Base-by-base conservation (phyloP, 225 moss, liverwort and hornwort species). In the Pseudoscleropodium purum region DNA sequence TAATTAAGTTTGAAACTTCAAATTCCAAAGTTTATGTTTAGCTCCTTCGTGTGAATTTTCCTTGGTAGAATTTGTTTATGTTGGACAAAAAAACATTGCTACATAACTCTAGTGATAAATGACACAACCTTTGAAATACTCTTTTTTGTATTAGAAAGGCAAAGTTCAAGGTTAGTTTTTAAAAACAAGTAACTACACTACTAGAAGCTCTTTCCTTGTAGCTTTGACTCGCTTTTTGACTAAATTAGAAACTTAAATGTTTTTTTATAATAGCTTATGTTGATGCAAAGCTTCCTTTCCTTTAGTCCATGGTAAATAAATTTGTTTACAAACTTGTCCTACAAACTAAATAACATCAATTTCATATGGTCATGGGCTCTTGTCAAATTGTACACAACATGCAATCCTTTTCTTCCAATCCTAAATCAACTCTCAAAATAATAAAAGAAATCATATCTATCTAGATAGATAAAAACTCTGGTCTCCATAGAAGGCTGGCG, bases 221-320 rank as follows among this genome's bases (percentile, higher is more conserved):
- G 18, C 7, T 19, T 6, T 33, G 2, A 20, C 12, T 49, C 0
- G 0, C 1, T 49, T 33, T 30, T 49, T 51, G 20, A 20, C 5
- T 76, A 33, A 51, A 76, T 34, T 20, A 76, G 8, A 7, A 7
- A 49, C 11, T 18, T 11, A 49, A 51, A 18, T 2, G 12, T 33
- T 11, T 33, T 11, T 20, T 51, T 3, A 21, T 13, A 13, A 21
- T 21, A 34, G 13, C 1, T 19, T 49, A 0, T 49, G 0, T 31
- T 6, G 3, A 21, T 13, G 3, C 8, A 34, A 75, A 76, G 13
- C 13, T 2, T 34, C 8, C 0, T 33, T 7, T 2, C 2, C 0
- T 47, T 7, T 1, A 0, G 0, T 47, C 2, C 0, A 0, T 0
- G 51, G 8, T 2, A 51, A 33, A 76, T 49, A 49, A 20, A 20